Evolutionary conservation across 257 asterid species (phyloP).

Genomic region (Prunella vulgaris): DNA sequence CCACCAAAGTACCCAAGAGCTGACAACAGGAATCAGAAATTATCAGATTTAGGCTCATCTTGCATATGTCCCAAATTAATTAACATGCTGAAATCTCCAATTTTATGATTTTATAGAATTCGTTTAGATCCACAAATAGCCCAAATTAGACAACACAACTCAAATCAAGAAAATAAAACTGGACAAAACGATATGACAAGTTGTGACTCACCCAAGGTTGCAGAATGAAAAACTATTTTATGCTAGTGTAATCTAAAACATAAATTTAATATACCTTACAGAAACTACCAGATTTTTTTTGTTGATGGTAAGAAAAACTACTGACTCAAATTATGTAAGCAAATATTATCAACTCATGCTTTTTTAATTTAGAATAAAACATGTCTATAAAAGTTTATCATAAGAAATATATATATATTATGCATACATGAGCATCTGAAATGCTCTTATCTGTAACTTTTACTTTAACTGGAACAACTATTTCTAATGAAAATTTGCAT

Average conservation of each 20-base stretch:
- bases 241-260: neutral
- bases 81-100: constrained; percentile 1
- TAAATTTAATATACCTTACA: neutral
- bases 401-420: too few relatives aligned
- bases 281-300: neutral
- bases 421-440: neutral
- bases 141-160: neutral
- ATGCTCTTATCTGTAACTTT: neutral
- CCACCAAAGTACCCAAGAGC: constrained; percentile 89
- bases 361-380: neutral
- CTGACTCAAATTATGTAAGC: neutral
- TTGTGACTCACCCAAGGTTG: neutral
- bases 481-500: neutral
- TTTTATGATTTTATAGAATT: neutral
- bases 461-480: neutral
- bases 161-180: neutral
- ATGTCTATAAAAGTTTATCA: neutral
- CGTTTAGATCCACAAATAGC: neutral
- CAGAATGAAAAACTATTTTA: neutral
- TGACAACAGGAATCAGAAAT: constrained; percentile 34
- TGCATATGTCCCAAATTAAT: neutral
- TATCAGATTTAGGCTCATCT: constrained; percentile 2
- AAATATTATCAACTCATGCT: neutral
- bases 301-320: neutral
- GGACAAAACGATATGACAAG: neutral